phyloP scores from a whole-genome alignment of 148 eudicot species.

The Linanthus parryae region DNA sequence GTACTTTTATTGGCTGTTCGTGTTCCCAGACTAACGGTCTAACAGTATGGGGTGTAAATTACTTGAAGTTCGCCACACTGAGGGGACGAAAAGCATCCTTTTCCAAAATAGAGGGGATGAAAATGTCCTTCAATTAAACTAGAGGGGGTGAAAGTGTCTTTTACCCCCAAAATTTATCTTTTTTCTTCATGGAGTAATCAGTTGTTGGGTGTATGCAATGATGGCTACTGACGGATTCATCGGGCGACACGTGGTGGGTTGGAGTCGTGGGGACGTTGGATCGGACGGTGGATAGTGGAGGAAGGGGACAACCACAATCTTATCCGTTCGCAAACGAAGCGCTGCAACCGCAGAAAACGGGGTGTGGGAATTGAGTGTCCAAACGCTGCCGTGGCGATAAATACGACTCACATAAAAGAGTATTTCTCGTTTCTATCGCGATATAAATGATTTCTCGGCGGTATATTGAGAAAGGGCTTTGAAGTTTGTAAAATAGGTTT shows the following conservation, averaged over 20 bases:
- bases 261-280: conserved; percentile 2
- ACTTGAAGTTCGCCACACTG: too few species aligned
- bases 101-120: too few species aligned
- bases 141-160: too few species aligned
- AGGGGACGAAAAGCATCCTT: too few species aligned
- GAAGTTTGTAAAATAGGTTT: too few species aligned
- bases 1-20: too few species aligned
- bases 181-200: too few species aligned
- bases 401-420: not conserved
- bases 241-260: conserved; percentile 13
- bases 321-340: conserved; percentile 24
- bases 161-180: too few species aligned
- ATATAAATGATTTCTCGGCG: not conserved
- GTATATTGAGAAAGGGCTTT: not conserved
- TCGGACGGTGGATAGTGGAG: conserved; percentile 13
- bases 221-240: conserved; percentile 4
- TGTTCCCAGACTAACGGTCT: too few species aligned
- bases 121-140: too few species aligned
- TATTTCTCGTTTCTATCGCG: too few species aligned
- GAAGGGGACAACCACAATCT: conserved; percentile 10
- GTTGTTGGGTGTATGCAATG: not conserved
- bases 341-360: conserved; percentile 35
- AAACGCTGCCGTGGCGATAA: conserved; percentile 13
- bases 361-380: not conserved
- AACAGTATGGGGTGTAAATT: too few species aligned